phyloP scores from a whole-genome alignment of 2,329 filamentous ascomycete genomes.

The Cercospora sesami region DNA sequence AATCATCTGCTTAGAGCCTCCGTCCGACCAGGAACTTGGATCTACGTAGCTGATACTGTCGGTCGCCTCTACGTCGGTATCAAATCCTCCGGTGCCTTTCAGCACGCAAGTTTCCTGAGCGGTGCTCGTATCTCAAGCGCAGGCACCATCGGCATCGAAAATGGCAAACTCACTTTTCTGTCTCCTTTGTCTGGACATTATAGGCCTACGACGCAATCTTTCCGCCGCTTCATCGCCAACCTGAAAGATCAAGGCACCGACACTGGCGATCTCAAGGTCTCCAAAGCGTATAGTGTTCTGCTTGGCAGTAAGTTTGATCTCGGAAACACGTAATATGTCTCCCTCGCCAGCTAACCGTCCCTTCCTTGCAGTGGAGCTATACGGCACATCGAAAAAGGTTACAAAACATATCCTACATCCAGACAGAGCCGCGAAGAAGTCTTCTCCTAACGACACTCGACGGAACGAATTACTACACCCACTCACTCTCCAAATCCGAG shows the following conservation, averaged over 20 bases:
- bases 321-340: not conserved
- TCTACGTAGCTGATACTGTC: conserved; percentile 82
- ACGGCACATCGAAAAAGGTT: conserved; percentile 67
- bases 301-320: conserved; percentile 50
- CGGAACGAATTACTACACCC: conserved; percentile 14
- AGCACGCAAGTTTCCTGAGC: conserved; percentile 87
- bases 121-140: conserved; percentile 79
- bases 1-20: conserved; percentile 75
- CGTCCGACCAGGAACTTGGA: conserved; percentile 85
- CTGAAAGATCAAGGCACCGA: conserved; percentile 73
- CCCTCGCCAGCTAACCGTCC: no score
- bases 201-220: conserved; percentile 76
- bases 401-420: conserved; percentile 57
- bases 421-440: conserved; percentile 5
- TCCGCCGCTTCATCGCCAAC: conserved; percentile 73
- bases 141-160: conserved; percentile 77
- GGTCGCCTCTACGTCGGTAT: conserved; percentile 86
- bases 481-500: conserved; percentile 2
- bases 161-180: conserved; percentile 71
- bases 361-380: conserved; percentile 64
- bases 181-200: conserved; percentile 75
- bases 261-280: conserved; percentile 73
- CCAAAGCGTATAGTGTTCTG: conserved; percentile 68
- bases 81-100: conserved; percentile 81
- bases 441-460: conserved; percentile 3